Conservation (phyloP, 139 green algal species). For the Micractinium sp. region DNA sequence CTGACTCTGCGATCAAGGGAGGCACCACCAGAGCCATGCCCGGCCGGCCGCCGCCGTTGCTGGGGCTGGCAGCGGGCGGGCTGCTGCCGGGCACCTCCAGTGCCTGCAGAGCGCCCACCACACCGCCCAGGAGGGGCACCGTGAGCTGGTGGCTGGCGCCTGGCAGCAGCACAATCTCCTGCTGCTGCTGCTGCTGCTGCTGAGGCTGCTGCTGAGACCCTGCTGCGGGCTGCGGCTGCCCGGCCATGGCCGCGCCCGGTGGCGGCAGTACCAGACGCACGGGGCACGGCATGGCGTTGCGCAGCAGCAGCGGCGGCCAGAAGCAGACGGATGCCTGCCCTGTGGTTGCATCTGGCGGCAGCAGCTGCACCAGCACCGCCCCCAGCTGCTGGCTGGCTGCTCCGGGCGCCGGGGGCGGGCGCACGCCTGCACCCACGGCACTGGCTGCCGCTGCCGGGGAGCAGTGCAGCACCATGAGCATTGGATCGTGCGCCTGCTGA, state of each 20-base stretch:
- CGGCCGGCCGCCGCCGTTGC: not conserved
- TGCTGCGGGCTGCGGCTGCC: not conserved
- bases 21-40: constrained; percentile 21
- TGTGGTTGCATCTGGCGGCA: constrained; percentile 3
- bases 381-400: constrained; percentile 11
- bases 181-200: not conserved
- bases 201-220: not conserved
- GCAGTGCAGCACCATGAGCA: constrained; percentile 21
- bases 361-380: constrained; percentile 34
- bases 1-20: constrained; percentile 16
- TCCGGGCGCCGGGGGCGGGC: not conserved
- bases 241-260: not conserved
- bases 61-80: not conserved
- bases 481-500: not conserved
- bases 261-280: constrained; percentile 21
- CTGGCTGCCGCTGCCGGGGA: constrained; percentile 14
- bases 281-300: constrained; percentile 38
- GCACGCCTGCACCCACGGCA: constrained; percentile 3
- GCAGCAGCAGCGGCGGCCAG: constrained; percentile 38
- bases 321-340: constrained; percentile 32
- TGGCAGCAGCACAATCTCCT: not conserved
- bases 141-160: constrained; percentile 7
- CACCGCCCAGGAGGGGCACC: constrained; percentile 13
- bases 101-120: constrained; percentile 6
- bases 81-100: not conserved